phyloP scores from a whole-genome alignment of 352 stramenopile species.

The Phytophthora tentaculata region DNA sequence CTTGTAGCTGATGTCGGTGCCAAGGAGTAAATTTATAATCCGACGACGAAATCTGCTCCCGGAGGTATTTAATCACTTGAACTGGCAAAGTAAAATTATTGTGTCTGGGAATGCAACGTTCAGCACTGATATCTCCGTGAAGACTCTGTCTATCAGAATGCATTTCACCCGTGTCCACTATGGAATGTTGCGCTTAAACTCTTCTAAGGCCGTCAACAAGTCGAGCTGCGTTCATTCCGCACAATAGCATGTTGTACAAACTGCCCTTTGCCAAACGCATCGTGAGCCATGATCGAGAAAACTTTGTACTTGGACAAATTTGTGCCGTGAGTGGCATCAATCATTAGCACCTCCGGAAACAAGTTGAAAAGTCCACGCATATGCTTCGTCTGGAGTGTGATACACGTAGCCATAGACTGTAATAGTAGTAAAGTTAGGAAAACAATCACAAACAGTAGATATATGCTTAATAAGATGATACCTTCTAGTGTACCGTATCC shows the following conservation, averaged over 20 bases:
- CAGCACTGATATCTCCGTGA: neutral
- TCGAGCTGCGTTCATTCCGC: neutral
- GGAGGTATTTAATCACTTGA: neutral
- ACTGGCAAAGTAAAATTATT: neutral
- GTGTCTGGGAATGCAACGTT: neutral
- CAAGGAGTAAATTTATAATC: neutral
- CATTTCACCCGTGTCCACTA: neutral
- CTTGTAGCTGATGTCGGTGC: neutral
- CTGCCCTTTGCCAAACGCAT: slow-evolving; percentile 29
- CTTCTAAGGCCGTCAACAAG: neutral
- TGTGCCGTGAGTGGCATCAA: slow-evolving; percentile 30
- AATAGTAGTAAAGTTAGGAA: neutral
- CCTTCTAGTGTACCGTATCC: neutral
- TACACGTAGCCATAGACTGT: slow-evolving; percentile 24
- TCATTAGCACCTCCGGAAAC: slow-evolving; percentile 27
- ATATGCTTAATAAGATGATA: neutral
- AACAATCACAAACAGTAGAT: neutral
- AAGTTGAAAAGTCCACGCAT: slow-evolving; percentile 12
- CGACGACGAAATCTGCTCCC: neutral
- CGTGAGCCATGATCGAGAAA: no score
- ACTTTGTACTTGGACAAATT: no score
- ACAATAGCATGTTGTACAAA: slow-evolving; percentile 19
- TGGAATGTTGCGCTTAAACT: neutral
- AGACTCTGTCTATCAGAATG: neutral
- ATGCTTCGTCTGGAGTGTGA: slow-evolving; percentile 27